Evolutionary conservation across 1,284 basidiomycete species (phyloP).

Genomic region (Apiotrichum mycotoxinovorans): DNA sequence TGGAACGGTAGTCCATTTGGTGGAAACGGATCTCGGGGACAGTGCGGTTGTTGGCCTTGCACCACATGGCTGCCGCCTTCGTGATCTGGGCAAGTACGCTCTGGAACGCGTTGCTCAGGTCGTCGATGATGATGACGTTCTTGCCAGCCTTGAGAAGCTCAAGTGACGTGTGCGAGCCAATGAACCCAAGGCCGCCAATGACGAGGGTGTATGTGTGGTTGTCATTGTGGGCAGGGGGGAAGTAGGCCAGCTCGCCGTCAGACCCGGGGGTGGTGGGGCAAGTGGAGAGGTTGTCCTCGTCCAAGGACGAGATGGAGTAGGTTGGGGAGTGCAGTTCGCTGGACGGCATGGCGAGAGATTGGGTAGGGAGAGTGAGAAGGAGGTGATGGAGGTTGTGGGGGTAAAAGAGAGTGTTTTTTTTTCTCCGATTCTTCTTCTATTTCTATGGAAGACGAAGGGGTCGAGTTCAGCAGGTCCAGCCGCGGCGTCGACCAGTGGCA

Average conservation of each 20-base stretch:
- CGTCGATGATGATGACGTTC: slow-evolving; percentile 12
- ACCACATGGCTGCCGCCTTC: not conserved
- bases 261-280: slow-evolving; percentile 3
- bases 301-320: not conserved
- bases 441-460: too few relatives aligned
- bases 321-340: not conserved
- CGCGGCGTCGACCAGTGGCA: too few relatives aligned
- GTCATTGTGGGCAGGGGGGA: not conserved
- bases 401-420: too few relatives aligned
- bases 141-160: slow-evolving; percentile 15
- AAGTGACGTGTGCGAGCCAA: slow-evolving; percentile 10
- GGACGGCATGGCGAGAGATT: too few relatives aligned
- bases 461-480: too few relatives aligned
- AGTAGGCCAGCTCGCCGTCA: not conserved
- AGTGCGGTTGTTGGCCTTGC: not conserved
- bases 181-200: slow-evolving; percentile 10
- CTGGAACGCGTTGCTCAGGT: slow-evolving; percentile 8
- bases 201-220: slow-evolving; percentile 5
- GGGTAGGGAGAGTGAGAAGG: not conserved
- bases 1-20: slow-evolving; percentile 6
- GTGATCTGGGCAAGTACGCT: slow-evolving; percentile 2
- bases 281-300: not conserved
- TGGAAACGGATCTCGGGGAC: slow-evolving; percentile 6
- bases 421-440: too few relatives aligned
- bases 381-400: not conserved